Conservation (phyloP, 805 yeast genomes). For the Torulaspora quercuum region DNA sequence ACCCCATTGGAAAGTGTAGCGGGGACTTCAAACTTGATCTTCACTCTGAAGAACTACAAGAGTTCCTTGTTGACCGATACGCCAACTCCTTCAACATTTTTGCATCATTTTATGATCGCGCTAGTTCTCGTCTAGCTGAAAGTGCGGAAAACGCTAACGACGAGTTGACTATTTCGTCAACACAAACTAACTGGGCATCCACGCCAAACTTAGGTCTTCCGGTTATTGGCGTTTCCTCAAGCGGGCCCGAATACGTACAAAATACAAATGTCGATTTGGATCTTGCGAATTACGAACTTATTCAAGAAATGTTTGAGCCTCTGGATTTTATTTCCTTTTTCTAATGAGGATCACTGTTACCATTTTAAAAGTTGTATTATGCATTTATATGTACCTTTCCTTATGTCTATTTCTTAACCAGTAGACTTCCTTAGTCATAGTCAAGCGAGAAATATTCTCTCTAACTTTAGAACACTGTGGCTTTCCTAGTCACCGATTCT, state of each 20-base stretch:
- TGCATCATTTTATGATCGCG: slow-evolving; percentile 28
- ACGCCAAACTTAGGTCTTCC: slow-evolving; percentile 3
- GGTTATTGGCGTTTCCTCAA: slow-evolving; percentile 1
- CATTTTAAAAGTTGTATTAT: slow-evolving; percentile 2
- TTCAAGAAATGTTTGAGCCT: slow-evolving; percentile 31
- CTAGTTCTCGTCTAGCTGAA: slow-evolving; percentile 22
- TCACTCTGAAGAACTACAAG: slow-evolving; percentile 17
- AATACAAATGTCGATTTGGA: slow-evolving; percentile 11
- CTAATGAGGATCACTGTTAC: slow-evolving; percentile 1
- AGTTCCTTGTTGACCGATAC: slow-evolving; percentile 18
- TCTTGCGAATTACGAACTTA: slow-evolving; percentile 19
- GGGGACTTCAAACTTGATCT: slow-evolving; percentile 15
- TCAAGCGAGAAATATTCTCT: background rate
- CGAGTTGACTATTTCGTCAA: background rate
- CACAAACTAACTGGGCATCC: slow-evolving; percentile 1
- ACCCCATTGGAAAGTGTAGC: slow-evolving; percentile 21
- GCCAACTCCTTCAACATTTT: slow-evolving; percentile 21
- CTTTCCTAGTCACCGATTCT: slow-evolving; percentile 24
- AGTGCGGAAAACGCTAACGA: slow-evolving; percentile 14
- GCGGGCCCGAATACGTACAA: slow-evolving; percentile 2
- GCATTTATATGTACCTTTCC: too few relatives aligned
- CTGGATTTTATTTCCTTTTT: slow-evolving; percentile 30
- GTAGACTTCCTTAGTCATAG: too few relatives aligned
- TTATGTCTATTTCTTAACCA: too few relatives aligned
- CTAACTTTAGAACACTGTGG: slow-evolving; percentile 18